Conservation (phyloP, 768 basidiomycete genomes). For the Pleurotus sapidus region DNA sequence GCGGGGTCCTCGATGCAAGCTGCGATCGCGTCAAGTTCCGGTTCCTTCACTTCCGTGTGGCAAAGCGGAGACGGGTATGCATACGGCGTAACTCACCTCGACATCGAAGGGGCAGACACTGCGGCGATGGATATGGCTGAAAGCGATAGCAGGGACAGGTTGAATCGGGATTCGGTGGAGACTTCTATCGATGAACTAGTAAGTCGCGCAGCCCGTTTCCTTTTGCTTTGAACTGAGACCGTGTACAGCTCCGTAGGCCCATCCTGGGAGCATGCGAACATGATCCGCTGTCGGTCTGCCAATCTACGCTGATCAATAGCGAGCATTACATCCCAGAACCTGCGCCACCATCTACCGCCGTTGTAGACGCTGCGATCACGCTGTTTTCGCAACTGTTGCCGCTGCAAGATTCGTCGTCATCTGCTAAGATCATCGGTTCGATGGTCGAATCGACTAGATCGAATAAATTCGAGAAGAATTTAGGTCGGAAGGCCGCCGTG, state of each 20-base stretch:
- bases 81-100: conserved; percentile 80
- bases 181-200: conserved; percentile 78
- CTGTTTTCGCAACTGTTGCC: conserved; percentile 81
- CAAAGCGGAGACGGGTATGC: conserved; percentile 85
- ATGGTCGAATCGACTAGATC: conserved; percentile 52
- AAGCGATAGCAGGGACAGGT: conserved; percentile 39
- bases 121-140: conserved; percentile 29
- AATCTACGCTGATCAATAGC: conserved; percentile 38
- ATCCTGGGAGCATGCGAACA: conserved; percentile 74
- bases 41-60: conserved; percentile 85
- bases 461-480: conserved; percentile 8
- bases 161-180: conserved; percentile 80
- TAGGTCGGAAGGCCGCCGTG: conserved; percentile 83
- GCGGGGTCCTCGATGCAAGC: conserved; percentile 85
- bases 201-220: conserved; percentile 19
- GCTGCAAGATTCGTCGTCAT: conserved; percentile 62
- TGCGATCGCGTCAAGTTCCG: conserved; percentile 83
- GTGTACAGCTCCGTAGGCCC: conserved; percentile 6
- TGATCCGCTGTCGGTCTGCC: conserved; percentile 73
- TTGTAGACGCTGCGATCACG: conserved; percentile 87
- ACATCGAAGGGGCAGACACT: conserved; percentile 45
- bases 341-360: conserved; percentile 74
- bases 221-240: background rate
- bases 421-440: conserved; percentile 32
- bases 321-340: conserved; percentile 54